These are phyloP conservation scores for Calonectria crousiana DNA, from an alignment of 2,329 filamentous ascomycete species.

Conservation along the genomic window DNA sequence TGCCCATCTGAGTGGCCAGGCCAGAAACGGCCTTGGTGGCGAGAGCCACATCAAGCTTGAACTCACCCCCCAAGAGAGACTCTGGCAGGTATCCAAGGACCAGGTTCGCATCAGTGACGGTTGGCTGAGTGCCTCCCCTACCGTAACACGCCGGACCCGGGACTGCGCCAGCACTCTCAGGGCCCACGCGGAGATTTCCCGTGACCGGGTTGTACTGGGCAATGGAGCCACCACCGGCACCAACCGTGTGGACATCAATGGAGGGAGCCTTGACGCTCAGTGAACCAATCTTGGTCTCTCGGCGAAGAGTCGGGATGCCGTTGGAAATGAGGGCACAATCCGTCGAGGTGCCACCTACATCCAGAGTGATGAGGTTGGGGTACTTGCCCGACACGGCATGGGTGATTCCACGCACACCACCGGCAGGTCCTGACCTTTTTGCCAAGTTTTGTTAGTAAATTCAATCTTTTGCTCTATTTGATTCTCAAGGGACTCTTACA, in stretches of 20 bases:
- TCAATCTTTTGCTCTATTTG: background rate
- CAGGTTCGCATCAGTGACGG: background rate
- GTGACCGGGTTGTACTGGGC: background rate
- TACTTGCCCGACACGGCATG: background rate
- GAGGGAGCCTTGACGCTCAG: background rate
- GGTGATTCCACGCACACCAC: background rate
- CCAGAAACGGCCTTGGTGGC: background rate
- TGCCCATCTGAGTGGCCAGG: background rate
- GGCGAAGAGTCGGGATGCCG: background rate
- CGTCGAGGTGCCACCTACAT: background rate
- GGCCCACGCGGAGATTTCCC: background rate
- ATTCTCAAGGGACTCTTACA: background rate
- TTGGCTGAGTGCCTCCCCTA: background rate
- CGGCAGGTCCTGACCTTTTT: background rate
- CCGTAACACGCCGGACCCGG: background rate
- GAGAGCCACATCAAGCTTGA: background rate
- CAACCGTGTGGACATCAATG: background rate
- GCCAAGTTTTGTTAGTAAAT: background rate
- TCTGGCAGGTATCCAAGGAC: background rate
- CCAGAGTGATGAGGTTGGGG: background rate
- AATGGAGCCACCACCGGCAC: background rate
- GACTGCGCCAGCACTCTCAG: background rate
- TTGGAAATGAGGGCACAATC: background rate
- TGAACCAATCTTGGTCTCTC: background rate
- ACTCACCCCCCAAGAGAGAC: background rate